Percentiles rank a stretch among this genome's conserved stretches.
These are phyloP conservation scores for Fusarium sarcochroum DNA, from an alignment of 2,329 filamentous ascomycete genomes.

Conservation along the genomic window DNA sequence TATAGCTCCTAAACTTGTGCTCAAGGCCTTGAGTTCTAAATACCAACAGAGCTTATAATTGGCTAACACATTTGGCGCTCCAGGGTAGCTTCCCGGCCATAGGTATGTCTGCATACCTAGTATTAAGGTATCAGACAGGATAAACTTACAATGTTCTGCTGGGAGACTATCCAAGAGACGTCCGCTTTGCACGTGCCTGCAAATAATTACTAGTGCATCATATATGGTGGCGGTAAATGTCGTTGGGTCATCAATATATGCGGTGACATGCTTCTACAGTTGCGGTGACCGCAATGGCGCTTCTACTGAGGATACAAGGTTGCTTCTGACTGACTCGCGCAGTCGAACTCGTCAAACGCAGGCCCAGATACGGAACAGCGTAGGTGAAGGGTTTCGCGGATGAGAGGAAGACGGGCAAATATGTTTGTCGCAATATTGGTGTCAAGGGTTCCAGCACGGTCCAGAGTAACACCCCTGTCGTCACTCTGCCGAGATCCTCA, in stretches of 20 bases:
- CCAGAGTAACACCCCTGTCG: conserved; percentile 3
- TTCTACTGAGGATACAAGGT: not conserved
- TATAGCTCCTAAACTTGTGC: not conserved
- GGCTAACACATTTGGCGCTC: not conserved
- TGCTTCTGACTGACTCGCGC: conserved; percentile 9
- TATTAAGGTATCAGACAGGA: no score
- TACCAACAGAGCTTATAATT: conserved; percentile 23
- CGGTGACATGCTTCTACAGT: not conserved
- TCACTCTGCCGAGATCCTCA: conserved; percentile 13
- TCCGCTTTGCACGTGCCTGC: no score
- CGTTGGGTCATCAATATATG: not conserved
- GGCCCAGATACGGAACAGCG: not conserved
- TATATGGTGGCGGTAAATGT: not conserved
- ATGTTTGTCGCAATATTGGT: not conserved
- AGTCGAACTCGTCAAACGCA: not conserved
- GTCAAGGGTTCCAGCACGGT: not conserved
- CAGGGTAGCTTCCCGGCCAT: conserved; percentile 8
- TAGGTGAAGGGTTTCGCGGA: not conserved
- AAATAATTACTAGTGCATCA: not conserved
- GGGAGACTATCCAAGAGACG: no score
- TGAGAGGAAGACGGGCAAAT: conserved; percentile 26
- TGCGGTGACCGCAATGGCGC: not conserved
- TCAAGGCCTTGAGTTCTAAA: not conserved
- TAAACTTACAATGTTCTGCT: no score
- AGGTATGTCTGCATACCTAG: no score